Evolutionary conservation across 2,329 filamentous ascomycete genomes (phyloP).

Genomic region (Pestalotiopsis sp.): DNA sequence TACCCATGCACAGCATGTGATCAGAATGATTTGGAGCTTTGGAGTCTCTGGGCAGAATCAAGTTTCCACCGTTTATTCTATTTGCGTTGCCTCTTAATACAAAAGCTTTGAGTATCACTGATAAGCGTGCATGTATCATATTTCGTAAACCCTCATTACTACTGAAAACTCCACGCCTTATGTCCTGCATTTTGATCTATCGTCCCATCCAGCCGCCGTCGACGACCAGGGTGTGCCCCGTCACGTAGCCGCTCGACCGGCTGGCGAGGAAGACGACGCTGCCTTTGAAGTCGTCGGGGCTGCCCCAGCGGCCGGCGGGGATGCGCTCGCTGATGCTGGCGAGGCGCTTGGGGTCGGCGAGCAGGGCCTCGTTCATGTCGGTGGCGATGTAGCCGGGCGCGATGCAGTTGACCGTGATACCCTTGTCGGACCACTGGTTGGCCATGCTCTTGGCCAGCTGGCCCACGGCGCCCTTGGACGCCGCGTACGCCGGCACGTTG

Average conservation of each 20-base stretch:
- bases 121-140: background rate
- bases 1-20: background rate
- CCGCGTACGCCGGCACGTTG: constrained; percentile 85
- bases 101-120: background rate
- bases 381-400: constrained; percentile 89
- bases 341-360: constrained; percentile 70
- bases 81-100: background rate
- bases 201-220: constrained; percentile 94
- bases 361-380: constrained; percentile 89
- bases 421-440: constrained; percentile 78
- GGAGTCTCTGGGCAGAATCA: background rate
- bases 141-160: background rate
- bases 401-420: constrained; percentile 85
- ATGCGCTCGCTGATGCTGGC: constrained; percentile 79
- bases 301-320: constrained; percentile 82
- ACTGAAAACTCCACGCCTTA: background rate
- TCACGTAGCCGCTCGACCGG: constrained; percentile 78
- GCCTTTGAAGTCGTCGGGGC: constrained; percentile 86
- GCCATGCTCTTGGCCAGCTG: constrained; percentile 83
- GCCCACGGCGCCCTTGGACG: constrained; percentile 81
- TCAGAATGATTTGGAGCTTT: background rate
- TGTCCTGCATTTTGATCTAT: constrained; percentile 40
- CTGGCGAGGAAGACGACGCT: constrained; percentile 77
- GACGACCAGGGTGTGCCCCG: constrained; percentile 78
- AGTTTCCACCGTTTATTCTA: background rate